Base-by-base conservation (phyloP, 106 monocot species). In the Hemerocallis citrina region DNA sequence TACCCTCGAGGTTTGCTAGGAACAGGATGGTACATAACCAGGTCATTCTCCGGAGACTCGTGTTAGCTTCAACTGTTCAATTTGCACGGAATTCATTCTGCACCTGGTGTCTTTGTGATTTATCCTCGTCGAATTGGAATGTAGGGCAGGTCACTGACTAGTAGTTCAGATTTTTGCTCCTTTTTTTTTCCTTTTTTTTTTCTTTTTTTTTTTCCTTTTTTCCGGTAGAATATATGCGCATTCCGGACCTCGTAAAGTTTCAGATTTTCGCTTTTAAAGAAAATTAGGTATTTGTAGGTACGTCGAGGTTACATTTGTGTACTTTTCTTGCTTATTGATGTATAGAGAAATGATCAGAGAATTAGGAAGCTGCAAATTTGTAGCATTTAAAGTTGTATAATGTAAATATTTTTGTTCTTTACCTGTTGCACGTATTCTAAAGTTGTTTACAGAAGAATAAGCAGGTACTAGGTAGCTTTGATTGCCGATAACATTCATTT, bases 1-100 rank as follows among this genome's bases (percentile, higher is more conserved):
- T 11, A 92, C 86, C 86, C 86, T 92, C 16, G 91, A 92, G 52
- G 86, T 92, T 6, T 92, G 66, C 63, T 92, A 86, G 91, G 80
- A 83, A 23, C 82, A 86, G 57, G 86, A 83, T 54, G 86, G 83
- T 7, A 64, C 68, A 22, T 86, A 86, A 48, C 77, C 91, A 31
- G 80, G 86, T 7, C 79, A 92, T 59, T 86, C 91, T 2, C 36
- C 61, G 12, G 91, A 92, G 58, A 77, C 65, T 35, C 68, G 77
- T 1, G 41, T n/a, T 86, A 33, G 83, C 91, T 12, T 33, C 65
- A 13, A 44, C 77, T 55, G 74, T 77, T 23, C 68, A 74, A 24
- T 61, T 68, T 38, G 11, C 42, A 32, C 29, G 65, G 12, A 42
- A n/a, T n/a, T n/a, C n/a, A n/a, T n/a, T 32, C 41, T 17, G 30